Conservation (phyloP, 2,329 filamentous ascomycete genomes). For the Aspergillus fischeri region DNA sequence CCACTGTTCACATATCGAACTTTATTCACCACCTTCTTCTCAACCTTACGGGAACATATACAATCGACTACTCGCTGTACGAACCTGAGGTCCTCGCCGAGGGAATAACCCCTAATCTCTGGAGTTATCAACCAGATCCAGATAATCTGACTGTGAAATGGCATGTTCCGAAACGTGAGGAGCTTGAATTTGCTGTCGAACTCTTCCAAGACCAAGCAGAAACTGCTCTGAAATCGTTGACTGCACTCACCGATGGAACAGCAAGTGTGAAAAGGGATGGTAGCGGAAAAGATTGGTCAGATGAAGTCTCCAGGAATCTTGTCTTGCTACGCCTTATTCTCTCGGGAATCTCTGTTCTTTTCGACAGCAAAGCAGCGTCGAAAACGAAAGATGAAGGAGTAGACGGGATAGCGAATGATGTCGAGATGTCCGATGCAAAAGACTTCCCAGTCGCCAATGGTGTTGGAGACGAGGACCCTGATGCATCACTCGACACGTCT, state of each 20-base stretch:
- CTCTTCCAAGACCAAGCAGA: slow-evolving; percentile 81
- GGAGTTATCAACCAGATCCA: slow-evolving; percentile 75
- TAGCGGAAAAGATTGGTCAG: slow-evolving; percentile 98
- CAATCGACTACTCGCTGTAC: slow-evolving; percentile 82
- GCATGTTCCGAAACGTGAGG: slow-evolving; percentile 77
- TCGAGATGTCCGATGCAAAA: slow-evolving; percentile 45
- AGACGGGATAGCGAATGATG: slow-evolving; percentile 43
- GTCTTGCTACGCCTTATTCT: slow-evolving; percentile 84
- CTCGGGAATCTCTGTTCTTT: slow-evolving; percentile 83
- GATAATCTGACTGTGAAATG: slow-evolving; percentile 78
- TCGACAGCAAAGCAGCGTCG: slow-evolving; percentile 72
- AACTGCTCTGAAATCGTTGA: slow-evolving; percentile 69
- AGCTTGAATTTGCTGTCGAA: slow-evolving; percentile 84
- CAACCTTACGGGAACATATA: slow-evolving; percentile 91
- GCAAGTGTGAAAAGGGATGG: slow-evolving; percentile 84
- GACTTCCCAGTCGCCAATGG: slow-evolving; percentile 21
- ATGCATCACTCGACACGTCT: slow-evolving; percentile 53
- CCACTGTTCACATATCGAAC: slow-evolving; percentile 94
- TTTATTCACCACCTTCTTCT: slow-evolving; percentile 94
- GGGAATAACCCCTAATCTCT: slow-evolving; percentile 73
- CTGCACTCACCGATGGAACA: slow-evolving; percentile 73
- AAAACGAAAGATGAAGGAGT: slow-evolving; percentile 38
- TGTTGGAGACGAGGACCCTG: slow-evolving; percentile 37
- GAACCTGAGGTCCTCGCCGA: slow-evolving; percentile 69
- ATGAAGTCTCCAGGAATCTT: slow-evolving; percentile 87